Conservation (phyloP, 2,329 filamentous ascomycete species). For the Phaeosphaeriaceae sp. region DNA sequence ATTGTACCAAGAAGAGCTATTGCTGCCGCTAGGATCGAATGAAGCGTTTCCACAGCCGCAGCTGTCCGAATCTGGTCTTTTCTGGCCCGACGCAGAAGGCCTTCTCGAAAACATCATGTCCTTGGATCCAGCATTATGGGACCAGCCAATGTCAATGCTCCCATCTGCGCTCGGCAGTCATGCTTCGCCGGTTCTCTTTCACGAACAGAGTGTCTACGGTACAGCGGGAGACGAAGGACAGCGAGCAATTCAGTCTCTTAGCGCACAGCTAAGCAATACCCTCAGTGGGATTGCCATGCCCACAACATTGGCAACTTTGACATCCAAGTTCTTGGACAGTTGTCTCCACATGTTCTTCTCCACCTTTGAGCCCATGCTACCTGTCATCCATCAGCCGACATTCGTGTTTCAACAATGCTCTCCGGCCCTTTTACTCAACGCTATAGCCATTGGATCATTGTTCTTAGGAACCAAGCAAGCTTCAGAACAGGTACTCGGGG, state of each 20-base stretch:
- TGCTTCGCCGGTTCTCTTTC: neutral
- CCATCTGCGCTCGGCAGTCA: neutral
- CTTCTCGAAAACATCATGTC: constrained; percentile 1
- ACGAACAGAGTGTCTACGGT: neutral
- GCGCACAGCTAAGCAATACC: neutral
- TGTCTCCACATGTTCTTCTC: constrained; percentile 3
- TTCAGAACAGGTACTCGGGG: neutral
- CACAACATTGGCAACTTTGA: neutral
- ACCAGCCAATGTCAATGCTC: neutral
- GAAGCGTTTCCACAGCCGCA: neutral
- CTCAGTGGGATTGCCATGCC: neutral
- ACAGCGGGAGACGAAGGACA: neutral
- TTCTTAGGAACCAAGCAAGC: constrained; percentile 2
- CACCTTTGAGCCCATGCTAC: neutral
- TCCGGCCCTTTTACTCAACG: neutral
- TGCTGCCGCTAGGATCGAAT: neutral
- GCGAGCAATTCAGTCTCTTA: neutral
- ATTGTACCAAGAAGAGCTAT: neutral
- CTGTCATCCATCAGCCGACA: neutral
- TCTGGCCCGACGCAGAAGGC: constrained; percentile 1
- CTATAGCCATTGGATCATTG: constrained; percentile 1
- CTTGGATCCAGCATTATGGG: neutral
- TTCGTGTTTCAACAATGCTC: constrained; percentile 2
- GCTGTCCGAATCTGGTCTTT: neutral
- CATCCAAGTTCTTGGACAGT: neutral